phyloP scores from a whole-genome alignment of 2,329 filamentous ascomycete genomes.

The Ascocoryne sarcoides region DNA sequence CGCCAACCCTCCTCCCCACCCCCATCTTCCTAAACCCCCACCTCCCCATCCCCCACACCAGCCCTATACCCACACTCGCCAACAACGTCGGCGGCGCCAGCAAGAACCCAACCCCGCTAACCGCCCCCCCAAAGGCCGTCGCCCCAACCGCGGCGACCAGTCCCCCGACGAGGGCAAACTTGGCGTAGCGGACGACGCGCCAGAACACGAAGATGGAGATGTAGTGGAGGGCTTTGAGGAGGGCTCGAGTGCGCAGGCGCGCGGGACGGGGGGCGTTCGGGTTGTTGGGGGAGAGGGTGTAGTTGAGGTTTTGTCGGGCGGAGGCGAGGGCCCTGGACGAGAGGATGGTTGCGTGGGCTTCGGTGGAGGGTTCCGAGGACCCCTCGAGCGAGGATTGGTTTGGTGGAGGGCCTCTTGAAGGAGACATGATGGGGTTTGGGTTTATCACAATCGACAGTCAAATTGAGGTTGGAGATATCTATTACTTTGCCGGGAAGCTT shows the following conservation, averaged over 20 bases:
- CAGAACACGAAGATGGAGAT: constrained; percentile 27
- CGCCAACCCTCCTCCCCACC: constrained; percentile 17
- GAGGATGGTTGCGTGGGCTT: constrained; percentile 20
- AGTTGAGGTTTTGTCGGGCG: constrained; percentile 23
- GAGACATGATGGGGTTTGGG: constrained; percentile 9
- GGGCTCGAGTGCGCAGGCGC: constrained; percentile 24
- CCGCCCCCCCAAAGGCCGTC: constrained; percentile 22
- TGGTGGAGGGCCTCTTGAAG: constrained; percentile 10
- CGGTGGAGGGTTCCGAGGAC: constrained; percentile 14
- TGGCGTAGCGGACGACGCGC: constrained; percentile 28
- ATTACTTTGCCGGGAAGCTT: too few species aligned
- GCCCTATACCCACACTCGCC: constrained; percentile 21
- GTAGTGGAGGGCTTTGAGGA: constrained; percentile 24
- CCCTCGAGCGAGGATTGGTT: neutral
- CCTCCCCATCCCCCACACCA: constrained; percentile 24
- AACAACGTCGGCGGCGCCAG: constrained; percentile 25
- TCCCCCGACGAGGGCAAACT: constrained; percentile 24
- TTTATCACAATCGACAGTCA: too few species aligned
- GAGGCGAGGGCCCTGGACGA: constrained; percentile 23
- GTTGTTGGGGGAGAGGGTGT: constrained; percentile 22
- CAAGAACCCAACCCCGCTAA: constrained; percentile 24
- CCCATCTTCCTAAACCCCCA: constrained; percentile 27
- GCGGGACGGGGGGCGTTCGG: constrained; percentile 19
- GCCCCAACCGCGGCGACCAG: constrained; percentile 24
- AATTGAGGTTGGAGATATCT: too few species aligned